These are phyloP conservation scores for Diaporthe capsici DNA, from an alignment of 2,329 filamentous ascomycete species.

Conservation along the genomic window DNA sequence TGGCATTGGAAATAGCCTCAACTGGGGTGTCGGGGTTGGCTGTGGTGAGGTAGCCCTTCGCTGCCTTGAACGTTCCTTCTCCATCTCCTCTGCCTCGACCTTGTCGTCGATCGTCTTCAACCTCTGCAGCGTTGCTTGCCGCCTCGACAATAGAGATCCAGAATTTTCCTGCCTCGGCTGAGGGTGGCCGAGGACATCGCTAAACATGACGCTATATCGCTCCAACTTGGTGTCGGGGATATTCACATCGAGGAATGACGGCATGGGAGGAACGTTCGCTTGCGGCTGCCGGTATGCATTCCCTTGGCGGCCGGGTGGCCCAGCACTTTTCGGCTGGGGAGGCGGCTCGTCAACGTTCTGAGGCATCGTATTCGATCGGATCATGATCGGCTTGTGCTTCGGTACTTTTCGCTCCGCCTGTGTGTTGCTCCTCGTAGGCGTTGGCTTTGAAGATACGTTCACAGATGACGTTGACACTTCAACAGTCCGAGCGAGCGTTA, in stretches of 20 bases:
- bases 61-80: slow-evolving; percentile 53
- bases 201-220: slow-evolving; percentile 95
- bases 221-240: slow-evolving; percentile 88
- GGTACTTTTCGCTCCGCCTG: slow-evolving; percentile 48
- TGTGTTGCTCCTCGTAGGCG: slow-evolving; percentile 55
- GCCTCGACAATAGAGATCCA: slow-evolving; percentile 65
- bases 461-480: slow-evolving; percentile 32
- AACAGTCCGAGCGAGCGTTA: slow-evolving; percentile 34
- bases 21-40: slow-evolving; percentile 59
- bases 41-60: slow-evolving; percentile 66
- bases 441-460: slow-evolving; percentile 38
- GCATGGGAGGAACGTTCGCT: slow-evolving; percentile 44
- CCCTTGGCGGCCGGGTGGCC: slow-evolving; percentile 37
- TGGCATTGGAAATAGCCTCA: slow-evolving; percentile 61
- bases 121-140: slow-evolving; percentile 71
- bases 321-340: slow-evolving; percentile 33
- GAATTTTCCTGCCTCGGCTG: slow-evolving; percentile 48
- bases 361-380: slow-evolving; percentile 60
- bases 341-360: slow-evolving; percentile 34
- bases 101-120: slow-evolving; percentile 68
- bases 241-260: slow-evolving; percentile 76
- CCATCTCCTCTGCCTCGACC: slow-evolving; percentile 47
- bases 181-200: slow-evolving; percentile 72
- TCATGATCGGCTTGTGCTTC: slow-evolving; percentile 60
- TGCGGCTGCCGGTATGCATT: slow-evolving; percentile 15